Conservation (phyloP, 2,329 filamentous ascomycete species). For the Fusarium tricinctum region DNA sequence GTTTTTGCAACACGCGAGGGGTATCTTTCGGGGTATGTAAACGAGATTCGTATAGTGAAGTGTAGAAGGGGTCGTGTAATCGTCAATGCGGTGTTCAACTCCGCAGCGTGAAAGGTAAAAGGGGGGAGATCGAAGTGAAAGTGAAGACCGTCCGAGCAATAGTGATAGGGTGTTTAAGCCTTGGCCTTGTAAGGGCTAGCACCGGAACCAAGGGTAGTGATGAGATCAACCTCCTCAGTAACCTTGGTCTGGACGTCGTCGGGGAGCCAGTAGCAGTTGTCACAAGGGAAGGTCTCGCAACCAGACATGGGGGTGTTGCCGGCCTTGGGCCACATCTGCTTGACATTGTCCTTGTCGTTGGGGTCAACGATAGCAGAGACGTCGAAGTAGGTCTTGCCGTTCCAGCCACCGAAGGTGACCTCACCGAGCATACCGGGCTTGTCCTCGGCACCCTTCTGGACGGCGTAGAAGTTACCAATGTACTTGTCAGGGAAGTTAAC, state of each 20-base stretch:
- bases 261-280: constrained; percentile 66
- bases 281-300: constrained; percentile 66
- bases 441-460: constrained; percentile 60
- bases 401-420: constrained; percentile 64
- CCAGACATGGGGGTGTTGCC: constrained; percentile 61
- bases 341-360: constrained; percentile 64
- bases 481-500: constrained; percentile 61
- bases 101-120: constrained; percentile 36
- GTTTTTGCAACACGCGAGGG: constrained; percentile 45
- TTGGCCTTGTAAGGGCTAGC: constrained; percentile 41
- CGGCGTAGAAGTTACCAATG: constrained; percentile 66
- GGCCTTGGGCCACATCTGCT: constrained; percentile 65
- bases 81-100: constrained; percentile 50
- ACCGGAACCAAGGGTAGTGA: constrained; percentile 64
- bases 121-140: constrained; percentile 19
- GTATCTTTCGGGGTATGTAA: constrained; percentile 51
- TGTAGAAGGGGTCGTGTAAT: constrained; percentile 44
- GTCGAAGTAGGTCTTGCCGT: constrained; percentile 68
- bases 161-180: constrained; percentile 30
- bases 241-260: constrained; percentile 70
- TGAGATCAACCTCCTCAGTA: constrained; percentile 63
- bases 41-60: constrained; percentile 41
- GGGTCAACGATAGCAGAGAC: constrained; percentile 71
- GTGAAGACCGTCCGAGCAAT: constrained; percentile 31
- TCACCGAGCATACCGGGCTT: constrained; percentile 67